Conservation (phyloP, 2,329 filamentous ascomycete genomes). For the Fusarium verrucosum region DNA sequence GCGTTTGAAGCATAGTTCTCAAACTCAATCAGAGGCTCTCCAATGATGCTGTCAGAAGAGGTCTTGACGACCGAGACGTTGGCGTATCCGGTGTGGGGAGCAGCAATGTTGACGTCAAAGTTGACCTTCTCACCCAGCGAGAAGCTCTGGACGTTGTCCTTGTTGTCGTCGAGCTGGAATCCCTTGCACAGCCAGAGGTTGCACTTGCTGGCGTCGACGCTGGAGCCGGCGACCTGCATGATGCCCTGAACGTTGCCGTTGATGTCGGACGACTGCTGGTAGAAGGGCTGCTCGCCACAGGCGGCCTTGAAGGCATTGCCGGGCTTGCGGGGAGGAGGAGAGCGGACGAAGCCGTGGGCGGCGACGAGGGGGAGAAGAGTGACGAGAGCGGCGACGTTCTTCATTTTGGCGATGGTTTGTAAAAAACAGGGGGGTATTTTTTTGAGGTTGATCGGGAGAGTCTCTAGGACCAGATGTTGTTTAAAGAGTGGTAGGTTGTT, state of each 20-base stretch:
- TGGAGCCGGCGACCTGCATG: conserved; percentile 44
- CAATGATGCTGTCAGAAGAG: conserved; percentile 61
- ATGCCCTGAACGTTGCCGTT: conserved; percentile 53
- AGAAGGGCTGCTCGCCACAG: conserved; percentile 55
- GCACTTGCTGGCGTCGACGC: conserved; percentile 44
- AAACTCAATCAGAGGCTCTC: conserved; percentile 63
- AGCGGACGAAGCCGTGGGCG: conserved; percentile 57
- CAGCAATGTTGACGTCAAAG: conserved; percentile 54
- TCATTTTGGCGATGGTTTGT: conserved; percentile 34
- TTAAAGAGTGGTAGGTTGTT: conserved; percentile 32
- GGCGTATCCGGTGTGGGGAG: conserved; percentile 57
- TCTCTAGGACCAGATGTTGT: conserved; percentile 45
- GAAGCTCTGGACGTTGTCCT: conserved; percentile 54
- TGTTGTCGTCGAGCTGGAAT: conserved; percentile 57
- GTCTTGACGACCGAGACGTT: conserved; percentile 69
- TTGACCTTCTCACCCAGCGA: conserved; percentile 54
- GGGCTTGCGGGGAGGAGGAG: conserved; percentile 53
- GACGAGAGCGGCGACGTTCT: conserved; percentile 37
- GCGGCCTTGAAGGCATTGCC: conserved; percentile 55
- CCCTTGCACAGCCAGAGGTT: conserved; percentile 60
- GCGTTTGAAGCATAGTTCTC: conserved; percentile 62
- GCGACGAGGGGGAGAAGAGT: conserved; percentile 47
- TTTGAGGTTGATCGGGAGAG: conserved; percentile 14
- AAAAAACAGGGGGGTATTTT: not conserved
- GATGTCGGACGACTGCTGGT: conserved; percentile 48